Evolutionary conservation across 257 asterid species (phyloP).

Genomic region (Anisodus acutangulus): DNA sequence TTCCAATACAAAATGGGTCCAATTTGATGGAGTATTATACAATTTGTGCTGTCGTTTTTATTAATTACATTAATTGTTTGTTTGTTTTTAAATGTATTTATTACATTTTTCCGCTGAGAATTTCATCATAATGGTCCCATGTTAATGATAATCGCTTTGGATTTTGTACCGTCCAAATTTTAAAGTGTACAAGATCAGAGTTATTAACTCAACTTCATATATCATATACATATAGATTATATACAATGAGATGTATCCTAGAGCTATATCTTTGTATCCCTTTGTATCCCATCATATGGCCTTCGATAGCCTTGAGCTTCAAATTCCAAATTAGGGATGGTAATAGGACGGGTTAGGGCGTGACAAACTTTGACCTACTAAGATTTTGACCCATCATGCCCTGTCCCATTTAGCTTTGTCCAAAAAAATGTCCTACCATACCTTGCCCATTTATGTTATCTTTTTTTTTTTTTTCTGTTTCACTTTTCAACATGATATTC

Average conservation of each 20-base stretch:
- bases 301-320: background rate
- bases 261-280: background rate
- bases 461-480: too few relatives aligned
- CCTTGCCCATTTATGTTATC: too few relatives aligned
- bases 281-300: background rate
- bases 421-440: too few relatives aligned
- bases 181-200: background rate
- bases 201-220: background rate
- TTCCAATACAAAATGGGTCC: too few relatives aligned
- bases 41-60: background rate
- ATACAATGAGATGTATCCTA: background rate
- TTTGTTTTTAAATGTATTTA: background rate
- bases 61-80: background rate
- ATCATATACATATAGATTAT: background rate
- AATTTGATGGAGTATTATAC: too few relatives aligned
- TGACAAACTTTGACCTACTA: too few relatives aligned
- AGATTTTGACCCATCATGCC: background rate
- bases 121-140: background rate
- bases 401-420: too few relatives aligned
- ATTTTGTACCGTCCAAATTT: background rate
- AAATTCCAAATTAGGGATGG: too few relatives aligned
- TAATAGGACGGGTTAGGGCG: too few relatives aligned
- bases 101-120: background rate
- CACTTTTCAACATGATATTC: too few relatives aligned
- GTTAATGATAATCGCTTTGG: background rate